phyloP scores from a whole-genome alignment of 805 yeast species.

The Grigorovia transvaalensis region DNA sequence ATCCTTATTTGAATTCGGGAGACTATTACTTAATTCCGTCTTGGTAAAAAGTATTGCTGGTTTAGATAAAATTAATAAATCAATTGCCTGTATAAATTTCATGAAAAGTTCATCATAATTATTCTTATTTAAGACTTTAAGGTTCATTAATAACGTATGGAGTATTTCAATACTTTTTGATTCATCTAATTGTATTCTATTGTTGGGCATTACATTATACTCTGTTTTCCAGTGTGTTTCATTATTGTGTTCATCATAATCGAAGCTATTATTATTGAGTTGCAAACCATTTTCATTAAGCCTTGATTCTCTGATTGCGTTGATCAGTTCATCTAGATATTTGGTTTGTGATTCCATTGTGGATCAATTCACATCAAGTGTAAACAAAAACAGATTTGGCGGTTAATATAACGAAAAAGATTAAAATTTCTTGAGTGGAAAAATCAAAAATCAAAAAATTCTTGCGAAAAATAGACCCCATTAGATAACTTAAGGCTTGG shows the following conservation, averaged over 20 bases:
- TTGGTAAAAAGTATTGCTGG: slow-evolving; percentile 12
- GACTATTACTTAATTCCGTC: not conserved
- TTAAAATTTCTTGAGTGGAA: not conserved
- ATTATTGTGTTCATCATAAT: not conserved
- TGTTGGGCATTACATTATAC: not conserved
- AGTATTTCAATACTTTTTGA: slow-evolving; percentile 16
- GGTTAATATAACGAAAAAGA: not conserved
- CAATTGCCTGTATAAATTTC: slow-evolving; percentile 22
- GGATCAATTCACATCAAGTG: not conserved
- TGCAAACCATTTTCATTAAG: not conserved
- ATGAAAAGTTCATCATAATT: slow-evolving; percentile 15
- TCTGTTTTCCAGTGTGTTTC: not conserved
- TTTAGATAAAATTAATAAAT: slow-evolving; percentile 14
- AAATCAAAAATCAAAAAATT: too few relatives aligned
- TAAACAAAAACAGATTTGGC: not conserved
- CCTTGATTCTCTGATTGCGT: slow-evolving; percentile 17
- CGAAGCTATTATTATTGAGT: not conserved
- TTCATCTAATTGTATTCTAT: slow-evolving; percentile 2
- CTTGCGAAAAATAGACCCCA: too few relatives aligned
- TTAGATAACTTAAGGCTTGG: too few relatives aligned
- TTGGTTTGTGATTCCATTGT: slow-evolving; percentile 22
- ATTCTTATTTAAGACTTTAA: slow-evolving; percentile 8
- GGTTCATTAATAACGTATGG: slow-evolving; percentile 12
- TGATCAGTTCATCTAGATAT: slow-evolving; percentile 23
- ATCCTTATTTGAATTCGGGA: not conserved